phyloP scores from a whole-genome alignment of 2,329 filamentous ascomycete genomes.

The Sporothrix sp. region DNA sequence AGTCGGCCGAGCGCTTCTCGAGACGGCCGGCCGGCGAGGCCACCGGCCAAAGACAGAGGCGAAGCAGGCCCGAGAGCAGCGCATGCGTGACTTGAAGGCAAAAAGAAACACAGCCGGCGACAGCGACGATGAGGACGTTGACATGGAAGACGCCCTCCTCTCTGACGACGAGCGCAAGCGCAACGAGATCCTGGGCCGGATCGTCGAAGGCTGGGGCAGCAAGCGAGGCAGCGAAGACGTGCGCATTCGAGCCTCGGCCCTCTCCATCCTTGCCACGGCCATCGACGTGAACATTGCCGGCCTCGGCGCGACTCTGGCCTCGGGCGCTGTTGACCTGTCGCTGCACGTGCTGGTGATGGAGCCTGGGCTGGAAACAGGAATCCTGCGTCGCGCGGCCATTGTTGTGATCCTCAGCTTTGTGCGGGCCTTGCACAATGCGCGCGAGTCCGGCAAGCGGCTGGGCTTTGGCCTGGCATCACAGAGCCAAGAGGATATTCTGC shows the following conservation, averaged over 20 bases:
- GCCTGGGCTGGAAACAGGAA: constrained; percentile 47
- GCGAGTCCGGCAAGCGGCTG: constrained; percentile 35
- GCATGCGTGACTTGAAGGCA: constrained; percentile 34
- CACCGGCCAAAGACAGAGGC: constrained; percentile 49
- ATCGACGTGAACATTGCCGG: constrained; percentile 53
- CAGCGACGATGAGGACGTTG: constrained; percentile 42
- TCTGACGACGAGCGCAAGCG: constrained; percentile 34
- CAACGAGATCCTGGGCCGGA: constrained; percentile 44
- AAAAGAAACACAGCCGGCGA: constrained; percentile 21
- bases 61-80: constrained; percentile 43
- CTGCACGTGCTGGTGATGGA: constrained; percentile 56
- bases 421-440: constrained; percentile 45
- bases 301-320: constrained; percentile 42
- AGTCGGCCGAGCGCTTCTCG: constrained; percentile 50
- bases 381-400: constrained; percentile 57
- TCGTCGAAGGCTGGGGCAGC: constrained; percentile 59
- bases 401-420: constrained; percentile 54
- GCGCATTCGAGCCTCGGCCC: constrained; percentile 56
- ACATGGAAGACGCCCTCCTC: constrained; percentile 34
- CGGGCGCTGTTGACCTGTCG: constrained; percentile 51
- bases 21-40: constrained; percentile 54
- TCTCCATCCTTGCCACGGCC: constrained; percentile 52
- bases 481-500: constrained; percentile 51
- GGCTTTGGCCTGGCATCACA: constrained; percentile 45
- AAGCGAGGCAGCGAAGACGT: constrained; percentile 58